Conservation (phyloP, 352 stramenopile genomes). For the Plasmopara muralis region DNA sequence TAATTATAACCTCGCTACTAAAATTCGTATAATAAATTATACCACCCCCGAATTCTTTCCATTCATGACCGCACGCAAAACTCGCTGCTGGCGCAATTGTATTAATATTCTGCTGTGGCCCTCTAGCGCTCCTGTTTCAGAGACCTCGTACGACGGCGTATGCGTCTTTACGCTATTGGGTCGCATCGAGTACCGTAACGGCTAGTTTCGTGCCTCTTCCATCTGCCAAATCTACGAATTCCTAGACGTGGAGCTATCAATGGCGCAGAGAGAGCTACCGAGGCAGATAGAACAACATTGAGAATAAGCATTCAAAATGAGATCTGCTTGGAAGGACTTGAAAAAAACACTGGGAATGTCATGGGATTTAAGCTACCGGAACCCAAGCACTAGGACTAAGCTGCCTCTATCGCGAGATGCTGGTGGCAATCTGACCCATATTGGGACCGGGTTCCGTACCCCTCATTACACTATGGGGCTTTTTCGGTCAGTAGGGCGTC, state of each 20-base stretch:
- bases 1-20: conserved; percentile 6
- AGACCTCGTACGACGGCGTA: conserved; percentile 36
- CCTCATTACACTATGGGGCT: no score
- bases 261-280: conserved; percentile 31
- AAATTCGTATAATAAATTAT: not conserved
- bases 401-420: no score
- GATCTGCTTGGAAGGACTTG: conserved; percentile 38
- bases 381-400: no score
- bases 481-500: no score
- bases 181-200: conserved; percentile 34
- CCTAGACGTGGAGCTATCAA: conserved; percentile 13
- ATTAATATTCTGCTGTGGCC: conserved; percentile 29
- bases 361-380: no score
- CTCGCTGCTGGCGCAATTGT: conserved; percentile 36
- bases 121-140: not conserved
- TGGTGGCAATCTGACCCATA: no score
- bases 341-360: conserved; percentile 6
- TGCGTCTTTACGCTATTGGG: conserved; percentile 36
- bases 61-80: conserved; percentile 30
- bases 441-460: no score
- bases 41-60: no score
- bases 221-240: not conserved
- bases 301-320: conserved; percentile 39
- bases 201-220: conserved; percentile 31
- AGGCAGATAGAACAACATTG: conserved; percentile 30